Base-by-base conservation (phyloP, 2,329 filamentous ascomycete genomes). In the Helminthosporium solani region DNA sequence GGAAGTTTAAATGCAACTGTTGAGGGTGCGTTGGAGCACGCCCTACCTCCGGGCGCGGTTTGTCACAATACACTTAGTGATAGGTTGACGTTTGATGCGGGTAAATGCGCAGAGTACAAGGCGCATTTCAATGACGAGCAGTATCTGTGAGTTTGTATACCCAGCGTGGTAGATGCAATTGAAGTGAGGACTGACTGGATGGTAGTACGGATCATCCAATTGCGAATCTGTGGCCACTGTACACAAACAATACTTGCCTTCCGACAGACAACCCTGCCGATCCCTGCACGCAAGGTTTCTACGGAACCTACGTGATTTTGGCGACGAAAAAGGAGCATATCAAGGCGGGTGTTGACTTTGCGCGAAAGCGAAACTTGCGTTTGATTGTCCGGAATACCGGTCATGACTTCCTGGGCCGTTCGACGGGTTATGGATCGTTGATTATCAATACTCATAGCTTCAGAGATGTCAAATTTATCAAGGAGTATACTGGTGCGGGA, bases 401-500 rank as follows among this genome's bases (percentile, higher is more conserved):
- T 1, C 66, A 70, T 48, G 64, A 68, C 34, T 70, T 68, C 50
- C 57, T 67, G 57, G 67, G 66, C 15, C 64, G 65, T 27, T 68
- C 66, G 1, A 67, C 63, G 1, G 67, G 62, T 2, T 67, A 55
- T 25, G 66, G 63, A 16, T 58, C 66, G 0, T 52, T 70, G 16
- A 62, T 65, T 37, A 60, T 70, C 54, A 69, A 68, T 40, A 70
- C 67, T 1, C 67, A 70, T 40, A 66, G 60, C 49, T 66, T 70
- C 50, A 67, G 67, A 44, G 56, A 64, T 3, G 57, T 61, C 15
- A 54, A 54, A 23, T 67, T 68, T 25, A 15, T 57, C 3, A 47
- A 60, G 40, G 62, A 58, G 30, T 68, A 70, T 43, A 54, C 35
- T n/a, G 63, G 64, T 4, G 58, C 64, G 6, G 63, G 64, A 0